Evolutionary conservation across 2,329 filamentous ascomycete species (phyloP), one percentile per base, ranked within the genome.

Genomic region (Sporothrix pallida): DNA sequence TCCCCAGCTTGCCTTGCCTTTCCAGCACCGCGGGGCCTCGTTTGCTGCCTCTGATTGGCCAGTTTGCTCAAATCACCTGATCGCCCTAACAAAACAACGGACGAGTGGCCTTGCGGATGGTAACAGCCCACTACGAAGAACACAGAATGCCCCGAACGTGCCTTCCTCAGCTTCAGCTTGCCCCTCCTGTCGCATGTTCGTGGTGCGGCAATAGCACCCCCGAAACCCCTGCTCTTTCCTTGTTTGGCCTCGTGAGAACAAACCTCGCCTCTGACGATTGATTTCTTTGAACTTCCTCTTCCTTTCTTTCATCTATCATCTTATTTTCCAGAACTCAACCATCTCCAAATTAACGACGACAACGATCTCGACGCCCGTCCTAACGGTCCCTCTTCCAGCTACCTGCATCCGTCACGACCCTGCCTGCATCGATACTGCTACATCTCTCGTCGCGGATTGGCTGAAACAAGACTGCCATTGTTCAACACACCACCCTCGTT

Each of bases 391-490:
- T 37, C 31, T 5, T 50, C 42, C 63, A 20, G 12, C 44, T 17
- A 44, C 44, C 63, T 46, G 37, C 9, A 44, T 46, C 31, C 60
- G 26, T 37, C 12, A 20, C 62, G 9, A 46, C 15, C 9, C 42
- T 50, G 44, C 31, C 13, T 70, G 67, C 50, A 54, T 56, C 50
- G 67, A 56, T 13, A 67, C 37, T 44, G 42, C 23, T 54, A 13
- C 15, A 20, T 12, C 50, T 12, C 62, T 31, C 37, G 71, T 42
- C 63, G 23, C 63, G 63, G 63, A 73, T 73, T 73, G 72, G 72
- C 56, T 60, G 56, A 37, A 60, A 52, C 44, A 56, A 52, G 31
- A 52, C 46, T 46, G 17, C 63, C 65, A 63, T 73, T 70, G 65
- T 63, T 7, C 1, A 23, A 52, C 15, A 26, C 44, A 17, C 63